phyloP scores from a whole-genome alignment of 2,329 filamentous ascomycete species.

The Aphanocladium album region DNA sequence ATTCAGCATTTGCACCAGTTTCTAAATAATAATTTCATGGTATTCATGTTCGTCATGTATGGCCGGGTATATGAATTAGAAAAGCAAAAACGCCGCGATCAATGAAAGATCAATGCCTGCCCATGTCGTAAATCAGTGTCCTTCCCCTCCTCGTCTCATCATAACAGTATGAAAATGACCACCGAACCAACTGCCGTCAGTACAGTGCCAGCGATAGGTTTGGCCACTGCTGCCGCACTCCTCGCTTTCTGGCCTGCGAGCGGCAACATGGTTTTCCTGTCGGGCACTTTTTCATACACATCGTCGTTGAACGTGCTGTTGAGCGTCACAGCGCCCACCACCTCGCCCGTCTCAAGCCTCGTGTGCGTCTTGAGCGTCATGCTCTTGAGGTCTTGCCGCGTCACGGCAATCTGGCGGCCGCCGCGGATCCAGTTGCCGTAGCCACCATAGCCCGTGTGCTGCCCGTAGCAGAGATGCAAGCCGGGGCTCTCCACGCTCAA shows the following conservation, averaged over 20 bases:
- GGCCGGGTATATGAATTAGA: not conserved
- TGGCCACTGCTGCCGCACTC: not conserved
- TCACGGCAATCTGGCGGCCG: conserved; percentile 29
- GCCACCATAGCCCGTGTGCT: conserved; percentile 61
- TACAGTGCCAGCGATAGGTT: not conserved
- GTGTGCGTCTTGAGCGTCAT: conserved; percentile 50
- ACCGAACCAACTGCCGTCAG: not conserved
- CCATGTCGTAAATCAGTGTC: not conserved
- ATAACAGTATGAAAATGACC: not conserved
- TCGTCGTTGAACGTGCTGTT: conserved; percentile 53
- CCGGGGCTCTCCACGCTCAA: conserved; percentile 22
- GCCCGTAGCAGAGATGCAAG: conserved; percentile 45
- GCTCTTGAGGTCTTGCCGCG: conserved; percentile 32
- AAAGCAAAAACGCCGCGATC: not conserved
- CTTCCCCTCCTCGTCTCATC: not conserved
- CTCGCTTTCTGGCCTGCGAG: not conserved
- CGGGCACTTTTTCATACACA: conserved; percentile 36
- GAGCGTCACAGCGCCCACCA: conserved; percentile 44
- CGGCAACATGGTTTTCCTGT: conserved; percentile 20
- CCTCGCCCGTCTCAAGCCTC: conserved; percentile 46
- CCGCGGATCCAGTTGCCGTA: conserved; percentile 57
- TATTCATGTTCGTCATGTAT: not conserved
- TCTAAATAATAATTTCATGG: not conserved
- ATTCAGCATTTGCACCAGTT: no score
- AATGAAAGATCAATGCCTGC: not conserved